Base-by-base conservation (phyloP, 23 red algal genomes). In the Gracilaria domingensis region DNA sequence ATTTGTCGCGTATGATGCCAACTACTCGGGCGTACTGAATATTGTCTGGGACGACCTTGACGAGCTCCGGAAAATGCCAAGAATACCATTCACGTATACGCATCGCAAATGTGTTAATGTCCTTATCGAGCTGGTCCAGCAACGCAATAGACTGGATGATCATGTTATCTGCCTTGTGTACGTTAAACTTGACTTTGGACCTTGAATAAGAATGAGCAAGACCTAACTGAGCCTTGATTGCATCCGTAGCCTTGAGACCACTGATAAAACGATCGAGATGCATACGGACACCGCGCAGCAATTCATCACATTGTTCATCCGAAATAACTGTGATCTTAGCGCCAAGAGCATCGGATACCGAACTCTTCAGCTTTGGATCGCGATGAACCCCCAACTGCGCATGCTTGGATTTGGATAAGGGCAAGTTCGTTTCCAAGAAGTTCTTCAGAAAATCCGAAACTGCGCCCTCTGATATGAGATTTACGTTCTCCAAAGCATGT, bases 51-150 rank as follows among this genome's bases (percentile, higher is more conserved):
- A 96, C 95, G n/a, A 99, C 87, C 66, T 96, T 99, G 54, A 88
- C 88, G n/a, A 99, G 83, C 88, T 99, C 97, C 23, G 97, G 97
- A 64, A 99, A 99, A 73, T 99, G 97, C 97, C 97, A 99, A 20
- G 92, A 95, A 77, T 99, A 99, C 97, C 97, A 99, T 77, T 99
- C 97, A 48, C 95, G 88, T 13, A 99, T 84, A 21, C 97, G 94
- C 97, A 99, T 99, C 26, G 93, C 91, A 85, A 95, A 99, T 18
- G 97, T 96, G 70, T 99, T 99, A 64, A 99, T 88, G 67, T 99
- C 97, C 93, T 99, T 99, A 64, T 99, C 97, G 21, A 99, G 95
- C 79, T 95, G 82, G 49, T 99, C 97, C 13, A 99, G 77, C 60
- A 99, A 77, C 47, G 88, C 93, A 40, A 99, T 99, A 33, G 94